These are phyloP conservation scores for Dendrobium chrysotoxum DNA, from an alignment of 106 monocot genomes.

Conservation along the genomic window DNA sequence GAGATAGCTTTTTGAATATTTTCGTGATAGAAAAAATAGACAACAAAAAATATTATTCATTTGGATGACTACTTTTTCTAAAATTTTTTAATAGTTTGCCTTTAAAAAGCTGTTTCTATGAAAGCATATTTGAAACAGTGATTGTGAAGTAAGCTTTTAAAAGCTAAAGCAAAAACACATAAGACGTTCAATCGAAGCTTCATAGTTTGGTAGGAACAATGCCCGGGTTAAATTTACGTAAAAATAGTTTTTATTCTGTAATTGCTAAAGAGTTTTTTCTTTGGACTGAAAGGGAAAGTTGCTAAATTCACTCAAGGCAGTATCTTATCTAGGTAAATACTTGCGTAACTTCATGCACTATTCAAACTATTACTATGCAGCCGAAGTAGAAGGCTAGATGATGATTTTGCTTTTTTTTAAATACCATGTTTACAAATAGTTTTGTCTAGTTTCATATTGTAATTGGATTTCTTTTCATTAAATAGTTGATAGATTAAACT, in stretches of 20 bases:
- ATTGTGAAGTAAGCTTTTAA: no score
- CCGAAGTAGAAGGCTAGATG: not conserved
- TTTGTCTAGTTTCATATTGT: not conserved
- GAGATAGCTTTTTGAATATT: no score
- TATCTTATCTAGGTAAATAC: not conserved
- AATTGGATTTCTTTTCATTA: not conserved
- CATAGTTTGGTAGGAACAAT: not conserved
- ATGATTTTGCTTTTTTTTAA: not conserved
- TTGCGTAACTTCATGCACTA: not conserved
- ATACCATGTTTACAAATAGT: not conserved
- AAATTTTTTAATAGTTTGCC: not conserved
- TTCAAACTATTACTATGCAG: not conserved
- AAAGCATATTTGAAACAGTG: no score
- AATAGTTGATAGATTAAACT: not conserved
- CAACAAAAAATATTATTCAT: not conserved
- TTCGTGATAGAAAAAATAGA: no score
- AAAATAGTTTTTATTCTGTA: not conserved
- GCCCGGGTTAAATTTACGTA: not conserved
- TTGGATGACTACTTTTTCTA: not conserved
- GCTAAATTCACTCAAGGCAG: not conserved
- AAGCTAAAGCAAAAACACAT: no score
- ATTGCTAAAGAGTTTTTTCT: not conserved
- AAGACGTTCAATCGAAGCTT: not conserved
- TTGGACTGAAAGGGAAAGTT: not conserved
- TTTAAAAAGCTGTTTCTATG: not conserved